Base-by-base conservation (phyloP, 495 filamentous ascomycete genomes). In the Haplographium delicatum region DNA sequence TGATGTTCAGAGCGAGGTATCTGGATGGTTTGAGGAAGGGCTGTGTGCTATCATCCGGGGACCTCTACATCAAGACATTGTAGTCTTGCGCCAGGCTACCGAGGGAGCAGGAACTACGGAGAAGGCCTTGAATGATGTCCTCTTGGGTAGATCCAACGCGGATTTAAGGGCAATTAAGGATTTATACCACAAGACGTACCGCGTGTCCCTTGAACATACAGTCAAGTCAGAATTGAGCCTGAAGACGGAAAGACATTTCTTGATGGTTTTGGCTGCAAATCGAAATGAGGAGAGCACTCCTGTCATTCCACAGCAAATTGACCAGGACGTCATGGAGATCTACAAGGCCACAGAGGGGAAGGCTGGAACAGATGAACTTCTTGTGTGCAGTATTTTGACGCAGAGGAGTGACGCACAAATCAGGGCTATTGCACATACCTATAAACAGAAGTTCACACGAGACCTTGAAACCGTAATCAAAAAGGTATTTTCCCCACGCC, bases 101-200 rank as follows among this genome's bases (percentile, higher is more conserved):
- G 67, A 80, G 13, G 89, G 91, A 2, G 58, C 81, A 3, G 93
- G 93, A 16, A 97, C 93, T 0, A 91, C 91, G 50, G 91, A 97
- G 59, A 74, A 72, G 57, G 68, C 91, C 3, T 75, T 97, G 26
- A 89, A 94, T 59, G 93, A 97, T 53, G 78, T 93, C 11, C 75
- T 97, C 1, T 79, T 96, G 4, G 78, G 85, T 9, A 77, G 90
- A 18, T 83, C 79, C 10, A 96, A 96, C 61, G 87, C 88, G 15
- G 89, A 96, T 62, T 71, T 97, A 7, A 69, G 76, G 26, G 84
- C 83, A 19, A 95, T 97, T 71, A 91, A 90, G 61, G 60, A 69
- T 34, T 76, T 79, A 34, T 97, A 95, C 62, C 75, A 84, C 15
- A 76, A 71, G 15, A 78, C 72, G 0, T 87, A 82, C 69, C 65